Evolutionary conservation across 2,329 filamentous ascomycete genomes (phyloP).

Genomic region (Penicillium sp.): DNA sequence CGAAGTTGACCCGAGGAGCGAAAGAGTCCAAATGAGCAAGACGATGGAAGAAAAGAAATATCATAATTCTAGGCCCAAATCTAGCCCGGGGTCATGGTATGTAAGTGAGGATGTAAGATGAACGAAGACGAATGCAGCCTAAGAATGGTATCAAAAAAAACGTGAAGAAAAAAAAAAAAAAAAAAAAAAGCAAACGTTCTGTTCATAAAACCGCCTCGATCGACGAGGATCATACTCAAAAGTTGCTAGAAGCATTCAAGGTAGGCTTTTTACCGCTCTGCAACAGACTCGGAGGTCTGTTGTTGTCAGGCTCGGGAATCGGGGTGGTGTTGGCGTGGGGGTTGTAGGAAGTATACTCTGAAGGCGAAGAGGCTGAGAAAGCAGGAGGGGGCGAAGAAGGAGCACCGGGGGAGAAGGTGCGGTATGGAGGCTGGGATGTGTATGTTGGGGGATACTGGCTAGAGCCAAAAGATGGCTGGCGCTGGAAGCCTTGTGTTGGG

Average conservation of each 20-base stretch:
- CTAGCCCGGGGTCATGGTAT: background rate
- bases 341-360: conserved; percentile 13
- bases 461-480: conserved; percentile 26
- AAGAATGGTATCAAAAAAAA: conserved; percentile 10
- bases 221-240: conserved; percentile 21
- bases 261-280: conserved; percentile 41
- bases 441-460: conserved; percentile 26
- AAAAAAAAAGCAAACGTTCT: background rate
- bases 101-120: background rate
- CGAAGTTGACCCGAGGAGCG: background rate
- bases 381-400: conserved; percentile 33
- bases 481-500: conserved; percentile 17
- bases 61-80: background rate
- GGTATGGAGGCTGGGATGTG: conserved; percentile 19
- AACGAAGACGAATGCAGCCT: background rate
- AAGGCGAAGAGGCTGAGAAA: conserved; percentile 21
- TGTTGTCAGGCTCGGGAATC: conserved; percentile 22
- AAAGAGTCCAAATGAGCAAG: background rate
- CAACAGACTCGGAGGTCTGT: conserved; percentile 41
- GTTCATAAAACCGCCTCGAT: conserved; percentile 4
- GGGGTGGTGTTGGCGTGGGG: conserved; percentile 7
- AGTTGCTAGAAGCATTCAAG: conserved; percentile 35
- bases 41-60: background rate
- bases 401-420: conserved; percentile 17
- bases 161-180: background rate